phyloP scores from a whole-genome alignment of 1,284 basidiomycete species.

The Tilletia indica region DNA sequence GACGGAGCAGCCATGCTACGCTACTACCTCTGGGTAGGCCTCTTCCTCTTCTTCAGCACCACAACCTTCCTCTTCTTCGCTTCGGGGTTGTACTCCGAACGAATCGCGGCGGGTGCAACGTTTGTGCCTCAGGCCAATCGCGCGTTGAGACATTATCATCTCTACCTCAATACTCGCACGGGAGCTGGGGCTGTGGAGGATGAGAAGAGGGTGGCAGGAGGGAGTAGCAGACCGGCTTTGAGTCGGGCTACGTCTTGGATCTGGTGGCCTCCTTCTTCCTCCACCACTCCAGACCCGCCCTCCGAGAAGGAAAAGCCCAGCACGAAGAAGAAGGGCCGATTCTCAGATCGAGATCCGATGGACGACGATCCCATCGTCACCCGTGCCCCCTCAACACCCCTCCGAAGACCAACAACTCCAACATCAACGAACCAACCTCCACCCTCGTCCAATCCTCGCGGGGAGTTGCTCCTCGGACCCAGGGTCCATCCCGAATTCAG shows the following conservation, averaged over 20 bases:
- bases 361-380: slow-evolving; percentile 1
- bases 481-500: slow-evolving; percentile 78
- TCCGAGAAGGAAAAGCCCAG: neutral
- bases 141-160: slow-evolving; percentile 85
- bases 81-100: slow-evolving; percentile 91
- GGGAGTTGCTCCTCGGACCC: slow-evolving; percentile 92
- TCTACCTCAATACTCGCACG: slow-evolving; percentile 89
- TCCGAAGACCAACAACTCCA: slow-evolving; percentile 21
- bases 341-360: neutral
- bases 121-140: slow-evolving; percentile 96
- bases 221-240: neutral
- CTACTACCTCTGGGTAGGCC: slow-evolving; percentile 40
- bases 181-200: slow-evolving; percentile 59
- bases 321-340: neutral
- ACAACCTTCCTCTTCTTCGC: slow-evolving; percentile 93
- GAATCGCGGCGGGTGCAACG: slow-evolving; percentile 94
- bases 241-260: neutral
- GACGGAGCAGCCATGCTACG: slow-evolving; percentile 5
- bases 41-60: slow-evolving; percentile 60
- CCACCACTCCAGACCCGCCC: neutral
- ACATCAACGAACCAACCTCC: slow-evolving; percentile 58
- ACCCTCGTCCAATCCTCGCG: slow-evolving; percentile 81
- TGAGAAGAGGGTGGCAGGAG: no score
- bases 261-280: neutral
- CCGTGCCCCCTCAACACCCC: slow-evolving; percentile 14